Evolutionary conservation across 331 rosid species (phyloP), one percentile per base, ranked within the genome.

Genomic region (Malus hybrid): DNA sequence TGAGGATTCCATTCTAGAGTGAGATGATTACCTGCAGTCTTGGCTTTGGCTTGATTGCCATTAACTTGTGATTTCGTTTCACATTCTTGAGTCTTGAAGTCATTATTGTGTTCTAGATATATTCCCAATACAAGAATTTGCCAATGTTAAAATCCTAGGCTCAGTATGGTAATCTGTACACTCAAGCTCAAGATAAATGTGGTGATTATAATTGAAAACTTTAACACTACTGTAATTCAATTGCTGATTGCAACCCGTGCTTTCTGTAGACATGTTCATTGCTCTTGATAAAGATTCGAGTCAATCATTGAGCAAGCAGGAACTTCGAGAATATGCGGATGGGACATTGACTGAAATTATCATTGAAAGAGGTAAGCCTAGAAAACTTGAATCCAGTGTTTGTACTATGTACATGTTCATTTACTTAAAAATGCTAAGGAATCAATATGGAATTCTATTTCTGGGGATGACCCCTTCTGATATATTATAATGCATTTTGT

Each of bases 311-410:
- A 89, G 96, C 91, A 95, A 95, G 96, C 96, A 90, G 73, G 98
- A 92, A 88, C 96, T 95, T 80, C 91, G 84, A 74, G 98, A 95
- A 78, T 92, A 95, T 87, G 99, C 97, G 34, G 99, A 95, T 79
- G 97, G 98, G 76, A 89, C 97, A 57, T 81, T 95, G 83, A 92
- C 99, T 22, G 97, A 95, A 78, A 95, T 95, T 81, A 89, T 95
- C 88, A 84, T 95, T 27, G 99, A 95, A 87, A 92, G 99, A 81
- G 99, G 99, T 95, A 62, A n/a, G 74, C 16, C 7, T 29, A 12
- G 34, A 32, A 62, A 6, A 2, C 7, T 15, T 27, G 7, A 16
- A 61, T 69, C 48, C 54, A 59, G 28, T 16, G 22, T 73, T 22
- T 70, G n/a, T 73, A 22, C 18, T 39, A 39, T 6, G 19, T 6